Percentiles rank a stretch among this genome's conserved stretches.
These are phyloP conservation scores for Trichoderma semiorbis DNA, from an alignment of 2,329 filamentous ascomycete species.

Conservation along the genomic window DNA sequence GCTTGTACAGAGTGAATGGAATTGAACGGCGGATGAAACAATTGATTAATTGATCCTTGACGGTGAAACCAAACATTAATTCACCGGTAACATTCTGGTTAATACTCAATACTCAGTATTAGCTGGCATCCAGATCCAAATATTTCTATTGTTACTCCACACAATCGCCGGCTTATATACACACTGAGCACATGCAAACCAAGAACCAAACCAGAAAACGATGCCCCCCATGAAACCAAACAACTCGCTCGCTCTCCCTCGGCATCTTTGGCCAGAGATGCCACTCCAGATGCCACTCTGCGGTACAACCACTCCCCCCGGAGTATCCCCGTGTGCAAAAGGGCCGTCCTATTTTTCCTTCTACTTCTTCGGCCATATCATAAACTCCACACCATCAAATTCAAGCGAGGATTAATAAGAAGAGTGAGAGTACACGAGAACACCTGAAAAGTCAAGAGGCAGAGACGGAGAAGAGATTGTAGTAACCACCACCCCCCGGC, in stretches of 20 bases:
- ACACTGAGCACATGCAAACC: not conserved
- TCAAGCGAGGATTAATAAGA: not conserved
- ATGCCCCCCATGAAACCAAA: not conserved
- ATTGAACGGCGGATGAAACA: not conserved
- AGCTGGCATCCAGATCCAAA: too few species aligned
- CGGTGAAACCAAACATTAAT: not conserved
- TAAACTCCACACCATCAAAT: not conserved
- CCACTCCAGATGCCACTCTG: not conserved
- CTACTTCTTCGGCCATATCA: not conserved
- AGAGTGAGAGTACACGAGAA: not conserved
- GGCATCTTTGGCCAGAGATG: not conserved
- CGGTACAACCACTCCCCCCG: constrained; percentile 1
- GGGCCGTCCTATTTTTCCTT: not conserved
- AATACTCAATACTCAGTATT: not conserved
- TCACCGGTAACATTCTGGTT: not conserved
- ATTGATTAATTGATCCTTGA: not conserved
- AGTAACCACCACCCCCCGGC: not conserved
- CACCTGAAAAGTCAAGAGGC: not conserved
- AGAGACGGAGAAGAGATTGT: not conserved
- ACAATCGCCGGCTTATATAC: not conserved
- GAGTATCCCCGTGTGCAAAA: not conserved
- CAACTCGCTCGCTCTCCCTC: not conserved
- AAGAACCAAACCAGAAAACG: not conserved
- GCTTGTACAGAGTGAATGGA: not conserved
- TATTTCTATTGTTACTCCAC: not conserved